Evolutionary conservation across 352 stramenopile genomes (phyloP).

Genomic region (Blastocystis sp.): DNA sequence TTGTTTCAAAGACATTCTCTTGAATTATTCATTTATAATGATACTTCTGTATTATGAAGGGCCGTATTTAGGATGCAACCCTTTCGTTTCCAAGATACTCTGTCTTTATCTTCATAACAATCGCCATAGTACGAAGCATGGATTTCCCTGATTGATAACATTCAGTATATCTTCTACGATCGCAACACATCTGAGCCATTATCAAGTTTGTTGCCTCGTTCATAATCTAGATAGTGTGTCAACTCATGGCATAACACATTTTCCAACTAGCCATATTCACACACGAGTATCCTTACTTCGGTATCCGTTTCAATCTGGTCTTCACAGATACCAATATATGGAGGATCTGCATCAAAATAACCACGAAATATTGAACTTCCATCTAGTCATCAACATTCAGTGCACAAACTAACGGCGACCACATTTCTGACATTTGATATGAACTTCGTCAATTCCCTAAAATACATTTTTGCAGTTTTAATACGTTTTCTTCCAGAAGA

Average conservation of each 20-base stretch:
- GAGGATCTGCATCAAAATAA: background rate
- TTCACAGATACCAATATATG: background rate
- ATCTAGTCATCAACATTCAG: background rate
- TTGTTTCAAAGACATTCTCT: conserved; percentile 3
- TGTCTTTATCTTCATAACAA: background rate
- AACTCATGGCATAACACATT: conserved; percentile 29
- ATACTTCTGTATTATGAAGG: background rate
- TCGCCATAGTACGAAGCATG: conserved; percentile 46
- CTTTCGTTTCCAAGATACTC: background rate
- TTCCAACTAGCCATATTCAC: background rate
- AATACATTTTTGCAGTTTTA: background rate
- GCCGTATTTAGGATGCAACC: background rate
- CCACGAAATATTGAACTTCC: background rate
- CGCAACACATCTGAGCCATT: background rate
- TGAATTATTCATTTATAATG: background rate
- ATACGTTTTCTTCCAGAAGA: background rate
- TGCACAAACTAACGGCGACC: background rate
- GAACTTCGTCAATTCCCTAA: background rate
- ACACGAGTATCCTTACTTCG: background rate
- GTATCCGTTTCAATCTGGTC: conserved; percentile 5
- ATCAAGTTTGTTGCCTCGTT: conserved; percentile 3
- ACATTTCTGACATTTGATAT: background rate
- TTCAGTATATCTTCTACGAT: background rate
- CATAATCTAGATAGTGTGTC: conserved; percentile 35
- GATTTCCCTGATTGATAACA: background rate